Evolutionary conservation across 2,329 filamentous ascomycete species (phyloP), one percentile per base, ranked within the genome.

Genomic region (Myotisia sp.): DNA sequence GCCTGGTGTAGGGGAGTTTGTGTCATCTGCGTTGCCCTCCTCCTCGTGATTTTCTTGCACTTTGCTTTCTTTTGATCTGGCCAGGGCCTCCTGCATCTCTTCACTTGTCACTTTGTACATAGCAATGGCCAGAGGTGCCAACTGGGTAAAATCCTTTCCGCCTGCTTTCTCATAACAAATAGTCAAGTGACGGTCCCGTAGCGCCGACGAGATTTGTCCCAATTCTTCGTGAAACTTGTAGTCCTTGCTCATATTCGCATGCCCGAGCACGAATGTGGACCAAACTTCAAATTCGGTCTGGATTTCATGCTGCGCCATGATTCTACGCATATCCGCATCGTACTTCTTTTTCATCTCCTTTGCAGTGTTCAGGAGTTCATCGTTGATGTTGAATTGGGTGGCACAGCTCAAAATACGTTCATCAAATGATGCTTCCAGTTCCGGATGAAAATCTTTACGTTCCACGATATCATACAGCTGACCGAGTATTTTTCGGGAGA

Each of bases 191-290:
- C 74, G 67, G 5, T 78, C 64, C 47, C 76, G 82, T 18, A 95
- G 60, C 0, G 65, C 63, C 1, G 62, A 62, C 1, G 78, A 71
- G 13, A 87, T 72, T 3, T 67, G 64, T 0, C 79, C 80, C 20
- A 95, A 73, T 10, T 81, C 78, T 54, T 98, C 87, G 31, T 85
- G 76, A 30, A 85, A 72, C 48, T 90, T 92, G 62, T 92, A 95
- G 42, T 90, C 82, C 6, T 68, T 71, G 21, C 71, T 74, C 17
- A 82, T 68, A 0, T 73, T 68, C 6, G 81, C 79, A 49, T 79
- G 82, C 1, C 70, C 69, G 38, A 95, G 64, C 2, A 86, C 73
- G 53, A 94, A 95, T 0, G 82, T 77, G 0, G 84, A 79, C 75
- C 79, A 94, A 7, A 92, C 71, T 55, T 98, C 90, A 44, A 93